Evolutionary conservation across 1,284 basidiomycete species (phyloP), one percentile per base, ranked within the genome.

Genomic region (Taiwanofungus camphoratus): DNA sequence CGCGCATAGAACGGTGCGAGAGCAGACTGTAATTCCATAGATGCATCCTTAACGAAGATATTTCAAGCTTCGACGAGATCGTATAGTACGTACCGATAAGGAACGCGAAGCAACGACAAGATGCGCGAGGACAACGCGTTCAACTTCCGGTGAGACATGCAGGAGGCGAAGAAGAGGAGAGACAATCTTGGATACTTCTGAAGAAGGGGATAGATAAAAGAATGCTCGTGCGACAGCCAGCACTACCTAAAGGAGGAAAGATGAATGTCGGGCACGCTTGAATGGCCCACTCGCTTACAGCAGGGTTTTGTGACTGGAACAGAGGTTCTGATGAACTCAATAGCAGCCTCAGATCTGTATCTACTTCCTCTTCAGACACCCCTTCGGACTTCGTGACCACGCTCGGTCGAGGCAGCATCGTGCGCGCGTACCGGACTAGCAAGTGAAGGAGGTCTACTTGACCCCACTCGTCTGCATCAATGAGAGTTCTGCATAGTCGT

Each of bases 401-500:
- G 4, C 68, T 67, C 1, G 92, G 90, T 52, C 85, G 77, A 22
- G 84, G 73, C 30, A 96, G 74, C 87, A 95, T 93, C 0, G 75
- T 76, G 39, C 92, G 71, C 1, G 82, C 87, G 61, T 99, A 99
- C 46, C 87, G 73, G 36, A 83, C 67, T 29, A 99, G 73, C 7
- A 97, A 73, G 29, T 87, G 77, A 42, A 96, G 69, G 6, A 93
- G 67, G 33, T 85, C 78, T 4, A 88, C 76, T 62, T 98, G 96
- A 0, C 91, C 92, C 95, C 95, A 99, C 61, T 96, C 93, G 57
- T 99, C 95, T 13, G 88, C 85, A 55, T 99, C 94, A 23, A 90
- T 75, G 1, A 99, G 69, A 12, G 89, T 74, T 35, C 78, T 76
- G 59, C 92, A 97, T 36, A 95, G 71, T 34, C 87, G 80, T 21